phyloP scores from a whole-genome alignment of 345 rosid genomes.

The Lumnitzera littorea region DNA sequence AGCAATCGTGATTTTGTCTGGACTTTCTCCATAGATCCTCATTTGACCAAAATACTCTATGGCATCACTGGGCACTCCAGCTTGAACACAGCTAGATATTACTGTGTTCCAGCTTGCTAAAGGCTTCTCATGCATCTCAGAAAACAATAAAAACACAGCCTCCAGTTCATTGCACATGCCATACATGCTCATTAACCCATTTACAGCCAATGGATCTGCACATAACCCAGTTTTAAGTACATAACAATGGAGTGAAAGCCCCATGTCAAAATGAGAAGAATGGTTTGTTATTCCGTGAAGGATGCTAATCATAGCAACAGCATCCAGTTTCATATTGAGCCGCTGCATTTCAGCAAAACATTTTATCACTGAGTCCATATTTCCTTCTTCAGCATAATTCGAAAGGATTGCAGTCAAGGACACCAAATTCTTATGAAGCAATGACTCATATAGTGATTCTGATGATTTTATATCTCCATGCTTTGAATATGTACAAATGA shows the following conservation, averaged over 20 bases:
- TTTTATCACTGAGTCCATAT: conserved; percentile 26
- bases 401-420: conserved; percentile 61
- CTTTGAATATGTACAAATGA: conserved; percentile 57
- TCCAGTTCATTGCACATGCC: conserved; percentile 41
- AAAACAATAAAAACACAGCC: conserved; percentile 44
- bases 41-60: conserved; percentile 46
- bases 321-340: conserved; percentile 51
- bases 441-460: conserved; percentile 35
- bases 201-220: conserved; percentile 36
- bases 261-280: conserved; percentile 24
- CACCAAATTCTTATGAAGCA: conserved; percentile 40
- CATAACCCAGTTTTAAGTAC: conserved; percentile 53
- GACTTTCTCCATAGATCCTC: conserved; percentile 35
- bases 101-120: conserved; percentile 76
- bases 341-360: conserved; percentile 40
- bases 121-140: conserved; percentile 37
- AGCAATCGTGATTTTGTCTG: conserved; percentile 60
- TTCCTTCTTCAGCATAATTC: conserved; percentile 52
- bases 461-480: conserved; percentile 40
- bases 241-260: conserved; percentile 54
- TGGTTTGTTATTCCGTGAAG: conserved; percentile 48
- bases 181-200: conserved; percentile 77
- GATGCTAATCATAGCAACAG: conserved; percentile 64
- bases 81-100: conserved; percentile 68
- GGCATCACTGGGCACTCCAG: conserved; percentile 51